Conservation (phyloP, 306 rosid genomes). For the Malus sieversii region DNA sequence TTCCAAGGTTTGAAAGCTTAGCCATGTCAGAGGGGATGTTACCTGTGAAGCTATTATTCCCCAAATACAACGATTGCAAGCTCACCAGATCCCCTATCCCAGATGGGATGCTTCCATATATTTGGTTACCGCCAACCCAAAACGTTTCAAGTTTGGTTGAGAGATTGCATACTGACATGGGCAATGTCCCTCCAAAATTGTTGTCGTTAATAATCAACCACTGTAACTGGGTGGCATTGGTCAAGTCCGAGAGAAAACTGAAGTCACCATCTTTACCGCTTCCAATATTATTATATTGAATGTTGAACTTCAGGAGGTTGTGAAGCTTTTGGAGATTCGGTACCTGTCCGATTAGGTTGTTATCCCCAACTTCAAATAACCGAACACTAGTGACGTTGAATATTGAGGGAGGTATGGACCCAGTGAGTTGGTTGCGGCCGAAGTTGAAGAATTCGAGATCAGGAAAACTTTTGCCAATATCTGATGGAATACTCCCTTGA, state of each 20-base stretch:
- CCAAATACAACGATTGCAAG: fast-evolving
- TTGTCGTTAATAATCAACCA: too few relatives aligned
- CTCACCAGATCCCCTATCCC: background rate
- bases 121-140: background rate
- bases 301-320: too few relatives aligned
- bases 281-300: too few relatives aligned
- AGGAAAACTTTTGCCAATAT: background rate
- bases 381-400: background rate
- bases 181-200: constrained; percentile 4
- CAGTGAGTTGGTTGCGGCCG: fast-evolving
- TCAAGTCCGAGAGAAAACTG: too few relatives aligned
- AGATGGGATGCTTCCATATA: constrained; percentile 4
- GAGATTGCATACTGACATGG: background rate
- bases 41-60: background rate
- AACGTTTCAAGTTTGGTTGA: background rate
- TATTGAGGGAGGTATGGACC: background rate
- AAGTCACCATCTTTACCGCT: too few relatives aligned
- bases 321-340: too few relatives aligned
- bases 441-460: background rate
- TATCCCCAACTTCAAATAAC: too few relatives aligned
- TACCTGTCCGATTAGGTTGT: too few relatives aligned
- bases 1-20: background rate
- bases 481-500: background rate
- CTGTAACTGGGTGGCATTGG: too few relatives aligned
- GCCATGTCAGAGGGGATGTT: background rate